A percentile compares a stretch with the other conserved stretches of the same genome.
These are phyloP conservation scores for Aspergillus sp. DNA, from an alignment of 2,329 filamentous ascomycete genomes.

Conservation along the genomic window DNA sequence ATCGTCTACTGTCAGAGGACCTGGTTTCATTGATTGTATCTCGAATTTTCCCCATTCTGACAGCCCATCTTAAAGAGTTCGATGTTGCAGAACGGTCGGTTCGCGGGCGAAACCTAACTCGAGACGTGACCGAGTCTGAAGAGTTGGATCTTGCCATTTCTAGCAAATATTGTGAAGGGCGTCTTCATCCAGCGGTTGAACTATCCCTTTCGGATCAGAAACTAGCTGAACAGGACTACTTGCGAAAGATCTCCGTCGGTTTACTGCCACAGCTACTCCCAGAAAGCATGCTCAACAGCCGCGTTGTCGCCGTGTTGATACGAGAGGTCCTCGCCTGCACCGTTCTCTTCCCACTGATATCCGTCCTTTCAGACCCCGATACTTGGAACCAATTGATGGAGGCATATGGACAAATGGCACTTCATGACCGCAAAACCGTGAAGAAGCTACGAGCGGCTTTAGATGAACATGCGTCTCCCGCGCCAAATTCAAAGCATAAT, in stretches of 20 bases:
- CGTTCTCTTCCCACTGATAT: conserved; percentile 74
- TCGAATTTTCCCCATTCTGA: conserved; percentile 78
- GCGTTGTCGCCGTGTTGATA: conserved; percentile 70
- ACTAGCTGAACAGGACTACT: conserved; percentile 76
- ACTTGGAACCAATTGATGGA: conserved; percentile 97
- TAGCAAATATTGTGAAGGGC: conserved; percentile 83
- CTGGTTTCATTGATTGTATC: conserved; percentile 75
- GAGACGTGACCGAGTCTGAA: conserved; percentile 88
- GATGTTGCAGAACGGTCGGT: conserved; percentile 82
- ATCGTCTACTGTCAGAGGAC: conserved; percentile 67
- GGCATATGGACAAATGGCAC: conserved; percentile 71
- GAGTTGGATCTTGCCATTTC: conserved; percentile 93
- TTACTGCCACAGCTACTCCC: conserved; percentile 71
- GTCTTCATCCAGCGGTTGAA: conserved; percentile 76
- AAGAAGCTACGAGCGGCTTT: conserved; percentile 82
- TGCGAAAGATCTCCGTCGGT: conserved; percentile 64
- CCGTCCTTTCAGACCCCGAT: conserved; percentile 79
- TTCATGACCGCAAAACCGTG: conserved; percentile 93
- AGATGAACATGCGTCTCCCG: conserved; percentile 86
- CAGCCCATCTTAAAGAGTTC: conserved; percentile 80
- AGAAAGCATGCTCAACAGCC: conserved; percentile 63
- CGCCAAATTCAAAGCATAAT: conserved; percentile 57
- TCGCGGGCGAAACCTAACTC: conserved; percentile 76
- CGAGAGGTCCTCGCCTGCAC: conserved; percentile 89
- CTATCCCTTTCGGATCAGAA: conserved; percentile 78